Conservation (phyloP, 768 basidiomycete species). For the Lactarius tabidus region DNA sequence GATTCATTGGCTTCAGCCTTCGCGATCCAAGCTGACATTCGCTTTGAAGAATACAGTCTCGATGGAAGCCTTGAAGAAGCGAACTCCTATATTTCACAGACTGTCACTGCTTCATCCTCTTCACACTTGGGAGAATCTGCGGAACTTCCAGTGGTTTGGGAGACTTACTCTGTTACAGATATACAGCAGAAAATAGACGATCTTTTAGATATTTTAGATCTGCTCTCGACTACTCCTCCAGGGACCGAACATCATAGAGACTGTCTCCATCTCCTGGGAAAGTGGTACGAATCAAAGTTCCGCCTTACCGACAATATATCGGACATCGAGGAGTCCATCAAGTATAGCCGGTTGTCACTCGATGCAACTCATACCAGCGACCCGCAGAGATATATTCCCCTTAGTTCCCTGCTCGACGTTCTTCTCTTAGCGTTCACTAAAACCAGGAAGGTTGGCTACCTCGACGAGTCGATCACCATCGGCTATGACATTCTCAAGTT, state of each 20-base stretch:
- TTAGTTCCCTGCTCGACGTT: too few relatives aligned
- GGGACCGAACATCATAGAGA: not conserved
- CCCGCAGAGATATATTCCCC: too few relatives aligned
- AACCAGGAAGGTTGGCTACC: too few relatives aligned
- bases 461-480: too few relatives aligned
- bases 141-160: not conserved
- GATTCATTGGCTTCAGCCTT: not conserved
- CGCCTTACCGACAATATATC: not conserved
- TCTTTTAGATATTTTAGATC: not conserved
- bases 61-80: not conserved
- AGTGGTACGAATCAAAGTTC: slow-evolving; percentile 4
- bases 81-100: not conserved
- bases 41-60: not conserved
- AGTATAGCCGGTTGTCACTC: too few relatives aligned
- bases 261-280: not conserved
- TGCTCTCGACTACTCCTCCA: not conserved
- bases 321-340: too few relatives aligned
- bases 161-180: not conserved
- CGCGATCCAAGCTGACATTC: not conserved
- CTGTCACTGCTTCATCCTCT: not conserved
- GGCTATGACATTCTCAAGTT: too few relatives aligned
- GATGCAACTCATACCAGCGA: too few relatives aligned
- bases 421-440: too few relatives aligned
- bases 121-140: too few relatives aligned
- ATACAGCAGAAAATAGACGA: slow-evolving; percentile 1